Evolutionary conservation across 1,284 basidiomycete species (phyloP).

Genomic region (Apiotrichum porosum): DNA sequence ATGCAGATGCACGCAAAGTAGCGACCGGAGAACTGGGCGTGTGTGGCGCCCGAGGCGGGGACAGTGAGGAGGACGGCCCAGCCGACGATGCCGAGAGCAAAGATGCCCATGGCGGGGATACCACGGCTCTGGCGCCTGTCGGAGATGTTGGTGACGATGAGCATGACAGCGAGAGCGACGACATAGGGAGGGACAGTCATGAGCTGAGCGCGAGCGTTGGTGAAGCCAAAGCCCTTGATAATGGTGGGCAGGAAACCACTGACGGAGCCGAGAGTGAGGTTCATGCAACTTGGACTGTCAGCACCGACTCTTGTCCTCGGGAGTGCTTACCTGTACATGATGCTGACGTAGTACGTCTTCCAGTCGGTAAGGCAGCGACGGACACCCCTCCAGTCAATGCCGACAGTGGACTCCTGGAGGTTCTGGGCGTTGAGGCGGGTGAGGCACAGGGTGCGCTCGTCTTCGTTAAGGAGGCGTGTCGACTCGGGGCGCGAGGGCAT

Average conservation of each 20-base stretch:
- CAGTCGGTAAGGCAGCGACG: constrained; percentile 63
- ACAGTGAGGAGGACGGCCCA: constrained; percentile 48
- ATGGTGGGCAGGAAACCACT: constrained; percentile 82
- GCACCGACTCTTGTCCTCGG: too few relatives aligned
- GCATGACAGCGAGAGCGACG: constrained; percentile 62
- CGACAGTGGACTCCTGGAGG: constrained; percentile 54
- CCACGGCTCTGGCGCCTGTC: constrained; percentile 68
- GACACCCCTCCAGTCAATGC: constrained; percentile 49
- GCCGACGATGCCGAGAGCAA: constrained; percentile 46
- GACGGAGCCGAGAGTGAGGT: constrained; percentile 70
- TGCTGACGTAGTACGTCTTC: constrained; percentile 52
- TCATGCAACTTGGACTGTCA: too few relatives aligned
- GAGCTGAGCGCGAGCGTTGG: constrained; percentile 52
- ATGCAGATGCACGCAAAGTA: constrained; percentile 50
- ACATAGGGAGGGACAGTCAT: constrained; percentile 76
- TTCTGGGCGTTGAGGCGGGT: constrained; percentile 68
- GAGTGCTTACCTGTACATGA: too few relatives aligned
- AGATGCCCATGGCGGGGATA: constrained; percentile 42
- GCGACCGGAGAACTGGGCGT: constrained; percentile 34
- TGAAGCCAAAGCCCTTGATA: constrained; percentile 53
- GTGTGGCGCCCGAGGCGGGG: constrained; percentile 25
- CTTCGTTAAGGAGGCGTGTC: constrained; percentile 62
- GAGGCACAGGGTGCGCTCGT: constrained; percentile 66
- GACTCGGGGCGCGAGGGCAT: constrained; percentile 75
- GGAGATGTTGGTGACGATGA: constrained; percentile 61